phyloP scores from a whole-genome alignment of 805 yeast species.

The Starmerella bacillaris region DNA sequence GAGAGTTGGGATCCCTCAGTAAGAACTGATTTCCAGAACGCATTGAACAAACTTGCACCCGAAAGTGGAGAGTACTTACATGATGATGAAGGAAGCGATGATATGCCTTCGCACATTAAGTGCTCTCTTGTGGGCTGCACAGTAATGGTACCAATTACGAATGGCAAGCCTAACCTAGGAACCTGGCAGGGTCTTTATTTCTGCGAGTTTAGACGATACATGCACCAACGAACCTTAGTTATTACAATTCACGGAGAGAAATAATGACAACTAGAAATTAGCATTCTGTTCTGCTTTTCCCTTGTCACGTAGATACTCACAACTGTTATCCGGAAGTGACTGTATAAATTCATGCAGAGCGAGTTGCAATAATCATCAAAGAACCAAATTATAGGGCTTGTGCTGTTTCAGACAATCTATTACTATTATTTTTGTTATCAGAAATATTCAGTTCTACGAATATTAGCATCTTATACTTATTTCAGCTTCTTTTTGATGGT shows the following conservation, averaged over 20 bases:
- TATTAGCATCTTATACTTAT: too few species aligned
- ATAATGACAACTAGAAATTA: too few species aligned
- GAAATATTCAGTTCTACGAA: too few species aligned
- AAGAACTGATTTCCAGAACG: slow-evolving; percentile 44
- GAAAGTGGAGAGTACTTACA: slow-evolving; percentile 42
- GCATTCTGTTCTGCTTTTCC: too few species aligned
- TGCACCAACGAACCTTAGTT: slow-evolving; percentile 46
- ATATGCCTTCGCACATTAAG: slow-evolving; percentile 69
- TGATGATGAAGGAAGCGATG: slow-evolving; percentile 61
- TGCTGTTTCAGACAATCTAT: too few species aligned
- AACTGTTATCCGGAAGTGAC: too few species aligned
- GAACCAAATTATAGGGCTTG: too few species aligned
- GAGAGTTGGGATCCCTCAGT: slow-evolving; percentile 74
- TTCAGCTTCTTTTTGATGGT: too few species aligned
- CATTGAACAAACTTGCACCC: slow-evolving; percentile 50
- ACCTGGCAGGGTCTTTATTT: slow-evolving; percentile 79
- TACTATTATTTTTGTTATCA: too few species aligned
- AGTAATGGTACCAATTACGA: slow-evolving; percentile 46
- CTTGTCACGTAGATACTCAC: too few species aligned
- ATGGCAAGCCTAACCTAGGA: slow-evolving; percentile 53
- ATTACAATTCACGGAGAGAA: slow-evolving; percentile 53
- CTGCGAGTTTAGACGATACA: slow-evolving; percentile 49
- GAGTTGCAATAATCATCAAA: too few species aligned
- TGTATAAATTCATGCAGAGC: too few species aligned
- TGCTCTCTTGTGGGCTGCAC: slow-evolving; percentile 42